phyloP scores from a whole-genome alignment of 176 grass and related monocot genomes.

The Pharus latifolius region DNA sequence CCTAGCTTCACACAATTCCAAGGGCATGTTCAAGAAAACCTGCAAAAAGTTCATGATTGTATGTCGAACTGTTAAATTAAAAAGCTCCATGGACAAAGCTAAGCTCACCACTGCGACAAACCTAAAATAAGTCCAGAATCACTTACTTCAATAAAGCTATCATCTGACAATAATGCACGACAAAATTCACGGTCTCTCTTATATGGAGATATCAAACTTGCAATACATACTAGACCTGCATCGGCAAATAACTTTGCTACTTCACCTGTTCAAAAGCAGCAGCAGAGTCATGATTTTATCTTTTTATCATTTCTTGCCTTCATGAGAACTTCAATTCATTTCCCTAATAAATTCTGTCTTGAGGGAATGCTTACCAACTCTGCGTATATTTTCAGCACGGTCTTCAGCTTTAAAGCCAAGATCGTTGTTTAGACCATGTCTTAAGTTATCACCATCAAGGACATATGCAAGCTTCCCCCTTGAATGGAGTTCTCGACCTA shows the following conservation, averaged over 20 bases:
- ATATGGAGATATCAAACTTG: slow-evolving; percentile 97
- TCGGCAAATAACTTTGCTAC: slow-evolving; percentile 94
- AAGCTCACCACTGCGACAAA: background rate
- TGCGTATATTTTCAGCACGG: slow-evolving; percentile 83
- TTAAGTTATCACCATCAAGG: slow-evolving; percentile 92
- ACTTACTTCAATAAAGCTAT: slow-evolving; percentile 80
- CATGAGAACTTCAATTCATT: background rate
- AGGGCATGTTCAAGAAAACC: slow-evolving; percentile 98
- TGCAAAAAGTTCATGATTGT: slow-evolving; percentile 5
- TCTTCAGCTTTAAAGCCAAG: slow-evolving; percentile 85
- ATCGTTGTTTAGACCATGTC: slow-evolving; percentile 91
- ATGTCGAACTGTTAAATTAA: background rate
- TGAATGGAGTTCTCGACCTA: slow-evolving; percentile 62
- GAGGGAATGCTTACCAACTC: slow-evolving; percentile 46
- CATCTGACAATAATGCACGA: slow-evolving; percentile 63
- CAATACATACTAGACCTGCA: slow-evolving; percentile 88
- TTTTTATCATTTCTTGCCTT: background rate
- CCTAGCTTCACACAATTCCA: slow-evolving; percentile 88
- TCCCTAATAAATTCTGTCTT: background rate
- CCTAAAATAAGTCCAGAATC: background rate
- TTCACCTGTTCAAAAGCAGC: slow-evolving; percentile 49
- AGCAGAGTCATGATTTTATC: background rate
- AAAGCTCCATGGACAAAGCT: background rate
- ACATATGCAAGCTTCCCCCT: slow-evolving; percentile 80
- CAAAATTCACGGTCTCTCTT: slow-evolving; percentile 67